Evolutionary conservation across 2,329 filamentous ascomycete genomes (phyloP), one percentile per base, ranked within the genome.

Genomic region (Dactylonectria estremocensis): DNA sequence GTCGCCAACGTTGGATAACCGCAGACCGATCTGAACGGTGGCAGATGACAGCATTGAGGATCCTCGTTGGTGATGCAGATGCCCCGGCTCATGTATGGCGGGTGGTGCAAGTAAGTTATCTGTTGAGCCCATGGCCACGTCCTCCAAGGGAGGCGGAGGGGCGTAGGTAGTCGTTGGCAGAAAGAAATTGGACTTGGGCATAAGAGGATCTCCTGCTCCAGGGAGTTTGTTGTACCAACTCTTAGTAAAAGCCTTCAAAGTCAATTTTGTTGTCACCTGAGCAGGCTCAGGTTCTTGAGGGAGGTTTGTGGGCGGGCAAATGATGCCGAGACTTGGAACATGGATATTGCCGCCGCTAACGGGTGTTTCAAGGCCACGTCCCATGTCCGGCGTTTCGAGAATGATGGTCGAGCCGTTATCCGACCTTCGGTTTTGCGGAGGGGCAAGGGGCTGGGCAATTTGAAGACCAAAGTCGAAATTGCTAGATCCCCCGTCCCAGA

Each of bases 11-110:
- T 86, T 89, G 28, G 91, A 93, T 62, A 93, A 83, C 11, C 91
- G 87, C 16, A 93, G 83, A 1, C 91, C 91, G 58, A 93, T 93
- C 75, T 93, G 91, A 11, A 93, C 91, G 0, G 91, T 93, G 24
- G 90, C 90, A 10, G 88, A 88, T 50, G 91, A 93, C 16, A 84
- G 84, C 48, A 90, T 83, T 1, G 91, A 93, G 5, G 89, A 90
- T 66, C 89, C 84, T 50, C 90, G 85, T 18, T 83, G 81, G 74
- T 88, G 87, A n/a, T 84, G 82, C 14, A 77, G 75, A 5, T 78
- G 79, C 48, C 80, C 80, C 1, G 70, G 70, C 13, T 72, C 55
- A 58, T 84, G 83, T 48, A 86, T 81, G 4, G 83, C 82, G 3
- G 85, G 87, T 3, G 85, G 86, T 65, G 79, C 71, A 49, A 80